A percentile compares a stretch with the other conserved stretches of the same genome.
These are phyloP conservation scores for Hypsizygus marmoreus DNA, from an alignment of 768 basidiomycete species.

Conservation along the genomic window DNA sequence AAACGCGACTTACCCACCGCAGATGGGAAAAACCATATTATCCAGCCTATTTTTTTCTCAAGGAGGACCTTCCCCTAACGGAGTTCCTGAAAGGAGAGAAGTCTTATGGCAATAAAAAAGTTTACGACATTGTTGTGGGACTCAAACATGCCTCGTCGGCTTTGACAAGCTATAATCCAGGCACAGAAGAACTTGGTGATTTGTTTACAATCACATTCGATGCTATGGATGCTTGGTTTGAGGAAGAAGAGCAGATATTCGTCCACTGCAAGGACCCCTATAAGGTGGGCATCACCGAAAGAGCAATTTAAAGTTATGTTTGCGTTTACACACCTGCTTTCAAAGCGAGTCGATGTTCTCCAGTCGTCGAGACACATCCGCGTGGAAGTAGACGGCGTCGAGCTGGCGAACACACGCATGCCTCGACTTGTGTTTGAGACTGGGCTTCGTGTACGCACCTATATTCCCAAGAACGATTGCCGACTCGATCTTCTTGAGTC, in stretches of 20 bases:
- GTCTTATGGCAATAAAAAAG: conserved; percentile 29
- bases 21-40: conserved; percentile 61
- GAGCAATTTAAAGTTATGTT: background rate
- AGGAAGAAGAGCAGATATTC: conserved; percentile 65
- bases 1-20: background rate
- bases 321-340: background rate
- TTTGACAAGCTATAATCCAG: conserved; percentile 29
- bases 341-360: conserved; percentile 62
- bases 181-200: conserved; percentile 38
- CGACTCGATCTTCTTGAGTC: conserved; percentile 49
- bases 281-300: conserved; percentile 47
- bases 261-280: conserved; percentile 70
- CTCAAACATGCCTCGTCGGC: conserved; percentile 39
- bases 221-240: conserved; percentile 64
- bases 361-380: conserved; percentile 63
- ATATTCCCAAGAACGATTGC: conserved; percentile 61
- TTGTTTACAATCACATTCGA: conserved; percentile 51
- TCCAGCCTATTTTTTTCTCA: conserved; percentile 56
- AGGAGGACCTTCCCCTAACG: conserved; percentile 44
- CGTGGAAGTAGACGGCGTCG: conserved; percentile 60
- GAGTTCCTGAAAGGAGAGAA: conserved; percentile 40
- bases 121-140: conserved; percentile 51
- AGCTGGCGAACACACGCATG: conserved; percentile 57
- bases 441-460: conserved; percentile 54
- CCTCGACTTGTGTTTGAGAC: conserved; percentile 64